Percentiles rank a stretch among this genome's conserved stretches.
phyloP scores from a whole-genome alignment of 2,329 filamentous ascomycete genomes.

The Periglandula ipomoeae region DNA sequence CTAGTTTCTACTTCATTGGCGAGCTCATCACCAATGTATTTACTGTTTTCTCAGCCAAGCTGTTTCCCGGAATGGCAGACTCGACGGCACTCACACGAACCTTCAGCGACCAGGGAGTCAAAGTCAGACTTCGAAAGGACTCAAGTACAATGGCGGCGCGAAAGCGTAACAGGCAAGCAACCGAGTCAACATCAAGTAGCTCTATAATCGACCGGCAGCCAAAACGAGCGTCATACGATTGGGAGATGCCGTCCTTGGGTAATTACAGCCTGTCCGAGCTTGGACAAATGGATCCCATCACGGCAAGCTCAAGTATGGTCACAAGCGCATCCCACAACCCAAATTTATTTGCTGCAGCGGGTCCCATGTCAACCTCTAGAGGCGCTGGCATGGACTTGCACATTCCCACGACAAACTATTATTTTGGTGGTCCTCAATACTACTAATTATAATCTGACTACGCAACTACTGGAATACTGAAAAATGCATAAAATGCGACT shows the following conservation, averaged over 20 bases:
- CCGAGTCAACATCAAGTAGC: slow-evolving; percentile 8
- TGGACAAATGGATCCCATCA: slow-evolving; percentile 10
- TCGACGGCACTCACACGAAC: slow-evolving; percentile 73
- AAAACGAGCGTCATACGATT: slow-evolving; percentile 15
- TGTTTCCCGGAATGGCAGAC: slow-evolving; percentile 70
- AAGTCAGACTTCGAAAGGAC: slow-evolving; percentile 75
- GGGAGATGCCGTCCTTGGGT: slow-evolving; percentile 9
- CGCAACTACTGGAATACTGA: too few relatives aligned
- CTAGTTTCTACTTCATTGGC: slow-evolving; percentile 14
- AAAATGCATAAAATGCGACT: too few relatives aligned
- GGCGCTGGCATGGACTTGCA: slow-evolving; percentile 9
- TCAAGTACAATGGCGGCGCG: slow-evolving; percentile 49
- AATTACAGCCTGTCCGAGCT: slow-evolving; percentile 12
- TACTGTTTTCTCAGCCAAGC: slow-evolving; percentile 54
- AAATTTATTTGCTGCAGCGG: slow-evolving; percentile 7
- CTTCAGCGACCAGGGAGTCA: slow-evolving; percentile 81
- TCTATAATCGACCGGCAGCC: slow-evolving; percentile 11
- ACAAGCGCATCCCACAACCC: slow-evolving; percentile 7
- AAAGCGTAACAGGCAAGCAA: slow-evolving; percentile 30
- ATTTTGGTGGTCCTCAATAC: slow-evolving; percentile 12
- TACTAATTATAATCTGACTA: too few relatives aligned
- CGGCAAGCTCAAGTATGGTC: slow-evolving; percentile 3
- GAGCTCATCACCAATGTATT: slow-evolving; percentile 51
- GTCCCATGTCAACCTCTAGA: slow-evolving; percentile 10
- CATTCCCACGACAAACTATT: slow-evolving; percentile 12